Base-by-base conservation (phyloP, 192 early-diverging fungal species). In the Backusella mclennaniae region DNA sequence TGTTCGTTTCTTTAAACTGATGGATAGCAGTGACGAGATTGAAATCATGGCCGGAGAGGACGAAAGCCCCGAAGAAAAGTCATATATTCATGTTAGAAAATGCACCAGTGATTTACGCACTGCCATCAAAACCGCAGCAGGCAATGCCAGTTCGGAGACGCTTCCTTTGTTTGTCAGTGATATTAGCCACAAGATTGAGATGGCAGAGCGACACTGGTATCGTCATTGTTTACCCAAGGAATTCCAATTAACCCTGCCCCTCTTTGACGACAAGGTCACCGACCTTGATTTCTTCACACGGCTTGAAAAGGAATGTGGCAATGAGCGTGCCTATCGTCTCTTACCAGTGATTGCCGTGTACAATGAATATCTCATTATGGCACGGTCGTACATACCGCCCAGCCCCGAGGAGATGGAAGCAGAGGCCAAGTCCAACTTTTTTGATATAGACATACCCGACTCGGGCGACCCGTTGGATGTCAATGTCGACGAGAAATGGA, bases 151-250 rank as follows among this genome's bases (percentile, higher is more conserved):
- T 1, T 35, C 68, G 0, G 9, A 41, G 6, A 38, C 35, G 12
- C 19, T 69, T 11, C 17, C 35, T 0, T 23, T 23, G 1, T 69
- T 41, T 23, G n/a, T 69, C 12, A 11, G 35, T 69, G 35, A 69
- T 4, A 23, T 69, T n/a, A 21, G 68, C 11, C 68, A 69, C 38
- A 35, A 69, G 9, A 14, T 69, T 23, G 68, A 69, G n/a, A 69
- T 69, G 68, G 36, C 68, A 11, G 52, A 69, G 33, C 44, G 75
- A 2, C 67, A 76, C 52, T 76, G 75, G 75, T 76, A 76, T 35
- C 17, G 67, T 0, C 42, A 69, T n/a, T 36, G 33, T 5, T 35
- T 76, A 15, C 75, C 75, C 2, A 35, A 67, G n/a, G 44, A 56
- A 7, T 69, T 69, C 19, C 75, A 68, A 0, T 8, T 76, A 3